Evolutionary conservation across 495 filamentous ascomycete genomes (phyloP).

Genomic region (Penicillium maclennaniae): DNA sequence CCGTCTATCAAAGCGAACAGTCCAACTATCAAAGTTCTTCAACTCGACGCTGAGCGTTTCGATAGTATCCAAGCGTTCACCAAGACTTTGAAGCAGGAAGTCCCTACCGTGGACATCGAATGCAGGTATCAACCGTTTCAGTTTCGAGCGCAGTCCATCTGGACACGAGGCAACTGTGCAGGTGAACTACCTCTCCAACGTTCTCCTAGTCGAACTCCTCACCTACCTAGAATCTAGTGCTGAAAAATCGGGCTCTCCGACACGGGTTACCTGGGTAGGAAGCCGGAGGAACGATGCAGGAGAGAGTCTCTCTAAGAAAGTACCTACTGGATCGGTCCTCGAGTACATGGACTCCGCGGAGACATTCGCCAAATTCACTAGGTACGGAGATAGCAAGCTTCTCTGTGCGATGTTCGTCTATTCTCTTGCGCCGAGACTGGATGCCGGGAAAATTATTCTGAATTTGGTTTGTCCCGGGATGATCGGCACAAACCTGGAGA

Average conservation of each 20-base stretch:
- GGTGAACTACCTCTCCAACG: conserved; percentile 1
- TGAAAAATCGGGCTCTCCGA: neutral
- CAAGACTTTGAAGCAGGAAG: neutral
- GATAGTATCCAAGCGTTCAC: conserved; percentile 9
- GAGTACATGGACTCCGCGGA: conserved; percentile 22
- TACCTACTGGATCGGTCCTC: conserved; percentile 4
- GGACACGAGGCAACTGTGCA: neutral
- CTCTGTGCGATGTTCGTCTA: conserved; percentile 30
- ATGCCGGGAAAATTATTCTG: conserved; percentile 11
- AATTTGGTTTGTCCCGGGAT: conserved; percentile 25
- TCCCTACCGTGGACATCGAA: neutral
- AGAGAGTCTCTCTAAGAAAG: conserved; percentile 9
- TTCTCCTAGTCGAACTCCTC: neutral
- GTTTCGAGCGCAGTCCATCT: neutral
- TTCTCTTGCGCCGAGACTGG: conserved; percentile 22
- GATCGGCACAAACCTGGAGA: conserved; percentile 13
- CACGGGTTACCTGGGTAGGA: neutral
- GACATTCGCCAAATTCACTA: conserved; percentile 4
- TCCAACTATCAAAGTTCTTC: conserved; percentile 15
- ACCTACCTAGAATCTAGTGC: neutral
- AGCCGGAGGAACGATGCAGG: conserved; percentile 12
- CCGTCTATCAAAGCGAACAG: conserved; percentile 6
- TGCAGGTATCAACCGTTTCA: neutral
- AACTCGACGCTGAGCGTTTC: conserved; percentile 20
- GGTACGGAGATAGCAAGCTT: conserved; percentile 32